Conservation (phyloP, 1,284 basidiomycete species). For the Bjerkandera adusta region DNA sequence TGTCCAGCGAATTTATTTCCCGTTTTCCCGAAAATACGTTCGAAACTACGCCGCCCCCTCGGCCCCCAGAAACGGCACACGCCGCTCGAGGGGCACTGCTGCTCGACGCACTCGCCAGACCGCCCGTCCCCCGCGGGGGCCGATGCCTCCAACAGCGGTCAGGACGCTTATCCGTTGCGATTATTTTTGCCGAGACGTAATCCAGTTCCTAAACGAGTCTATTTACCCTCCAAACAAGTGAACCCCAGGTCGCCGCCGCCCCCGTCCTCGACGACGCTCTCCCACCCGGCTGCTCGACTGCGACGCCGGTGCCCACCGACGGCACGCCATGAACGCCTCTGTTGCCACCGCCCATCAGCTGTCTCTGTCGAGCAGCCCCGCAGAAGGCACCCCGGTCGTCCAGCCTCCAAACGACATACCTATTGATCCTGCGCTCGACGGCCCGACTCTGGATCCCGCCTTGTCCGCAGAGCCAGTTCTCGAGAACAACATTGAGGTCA, state of each 20-base stretch:
- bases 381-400: slow-evolving; percentile 46
- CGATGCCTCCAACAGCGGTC: too few species aligned
- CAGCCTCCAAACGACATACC: slow-evolving; percentile 58
- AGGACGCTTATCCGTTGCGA: too few species aligned
- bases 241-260: slow-evolving; percentile 28
- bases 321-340: slow-evolving; percentile 6
- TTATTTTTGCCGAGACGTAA: slow-evolving; percentile 13
- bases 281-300: slow-evolving; percentile 13
- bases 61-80: too few species aligned
- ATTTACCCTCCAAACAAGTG: slow-evolving; percentile 25
- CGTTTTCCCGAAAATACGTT: too few species aligned
- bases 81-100: too few species aligned
- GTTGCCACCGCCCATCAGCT: slow-evolving; percentile 1
- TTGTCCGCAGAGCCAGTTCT: slow-evolving; percentile 32
- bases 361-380: slow-evolving; percentile 3
- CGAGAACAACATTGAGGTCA: slow-evolving; percentile 22
- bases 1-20: too few species aligned
- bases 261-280: slow-evolving; percentile 28
- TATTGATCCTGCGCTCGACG: slow-evolving; percentile 67
- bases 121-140: too few species aligned
- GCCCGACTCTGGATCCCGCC: slow-evolving; percentile 49
- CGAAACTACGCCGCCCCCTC: too few species aligned
- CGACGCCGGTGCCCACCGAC: slow-evolving; percentile 4
- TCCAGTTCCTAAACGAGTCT: slow-evolving; percentile 15
- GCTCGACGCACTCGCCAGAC: too few species aligned